Conservation (phyloP, 805 yeast species). For the Candida golubevii region DNA sequence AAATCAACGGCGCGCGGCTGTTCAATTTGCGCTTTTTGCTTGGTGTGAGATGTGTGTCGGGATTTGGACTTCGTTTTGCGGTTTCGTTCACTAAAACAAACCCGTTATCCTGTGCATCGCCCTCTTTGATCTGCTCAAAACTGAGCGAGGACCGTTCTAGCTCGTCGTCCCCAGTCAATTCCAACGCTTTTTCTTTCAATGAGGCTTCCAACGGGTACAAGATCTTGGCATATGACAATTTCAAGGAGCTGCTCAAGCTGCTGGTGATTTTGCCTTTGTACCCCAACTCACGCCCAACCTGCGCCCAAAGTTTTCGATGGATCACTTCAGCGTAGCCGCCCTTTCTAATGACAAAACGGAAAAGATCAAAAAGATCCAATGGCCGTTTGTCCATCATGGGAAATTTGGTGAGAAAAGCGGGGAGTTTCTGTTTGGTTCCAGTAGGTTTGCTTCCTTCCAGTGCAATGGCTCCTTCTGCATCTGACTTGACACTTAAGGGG, state of each 20-base stretch:
- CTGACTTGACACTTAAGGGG: not conserved
- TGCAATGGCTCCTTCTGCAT: not conserved
- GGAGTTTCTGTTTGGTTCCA: conserved; percentile 8
- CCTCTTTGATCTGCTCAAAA: not conserved
- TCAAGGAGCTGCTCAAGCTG: conserved; percentile 62
- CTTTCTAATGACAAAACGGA: conserved; percentile 52
- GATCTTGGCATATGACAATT: conserved; percentile 50
- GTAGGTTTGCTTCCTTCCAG: not conserved
- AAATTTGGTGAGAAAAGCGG: conserved; percentile 36
- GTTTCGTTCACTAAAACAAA: not conserved
- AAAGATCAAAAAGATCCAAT: conserved; percentile 58
- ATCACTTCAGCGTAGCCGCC: conserved; percentile 71
- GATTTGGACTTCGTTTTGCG: not conserved
- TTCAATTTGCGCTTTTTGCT: conserved; percentile 10
- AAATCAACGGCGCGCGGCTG: conserved; percentile 31
- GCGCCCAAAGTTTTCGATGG: conserved; percentile 71
- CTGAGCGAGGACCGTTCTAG: not conserved
- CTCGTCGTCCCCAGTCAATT: conserved; percentile 3
- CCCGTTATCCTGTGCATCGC: not conserved
- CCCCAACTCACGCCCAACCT: conserved; percentile 76
- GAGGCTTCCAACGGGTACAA: conserved; percentile 30
- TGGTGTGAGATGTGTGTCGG: not conserved
- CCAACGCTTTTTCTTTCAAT: conserved; percentile 12
- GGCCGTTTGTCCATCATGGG: conserved; percentile 67
- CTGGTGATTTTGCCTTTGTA: conserved; percentile 69